Evolutionary conservation across 164 flowering plant genomes (phyloP).

Genomic region (Cinnamomum chago): DNA sequence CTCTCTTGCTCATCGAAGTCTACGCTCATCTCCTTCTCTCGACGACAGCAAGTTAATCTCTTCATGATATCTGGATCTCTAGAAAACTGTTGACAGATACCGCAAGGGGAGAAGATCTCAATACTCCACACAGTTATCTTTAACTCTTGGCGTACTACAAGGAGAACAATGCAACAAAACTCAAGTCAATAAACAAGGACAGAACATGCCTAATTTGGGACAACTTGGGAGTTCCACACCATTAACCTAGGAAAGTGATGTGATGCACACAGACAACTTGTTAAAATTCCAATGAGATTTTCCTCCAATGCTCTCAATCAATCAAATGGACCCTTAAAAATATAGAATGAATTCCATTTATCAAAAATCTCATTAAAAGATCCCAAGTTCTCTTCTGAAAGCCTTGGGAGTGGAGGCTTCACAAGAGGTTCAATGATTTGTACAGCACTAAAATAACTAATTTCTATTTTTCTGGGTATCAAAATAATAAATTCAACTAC

Average conservation of each 20-base stretch:
- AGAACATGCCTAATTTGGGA: not conserved
- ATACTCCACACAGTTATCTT: not conserved
- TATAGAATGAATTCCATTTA: no score
- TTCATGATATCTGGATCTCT: constrained; percentile 27
- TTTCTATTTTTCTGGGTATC: no score
- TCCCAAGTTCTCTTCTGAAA: no score
- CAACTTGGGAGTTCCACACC: not conserved
- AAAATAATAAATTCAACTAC: not conserved
- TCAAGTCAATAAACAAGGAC: not conserved
- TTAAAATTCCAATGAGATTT: no score
- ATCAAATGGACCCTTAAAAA: no score
- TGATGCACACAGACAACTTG: not conserved
- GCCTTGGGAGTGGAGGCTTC: no score
- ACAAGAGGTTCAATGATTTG: no score
- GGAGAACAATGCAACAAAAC: not conserved
- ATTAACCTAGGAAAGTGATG: not conserved
- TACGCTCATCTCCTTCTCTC: constrained; percentile 54
- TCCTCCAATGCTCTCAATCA: no score
- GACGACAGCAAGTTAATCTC: constrained; percentile 62
- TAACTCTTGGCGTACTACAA: not conserved
- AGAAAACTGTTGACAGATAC: not conserved
- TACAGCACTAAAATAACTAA: no score
- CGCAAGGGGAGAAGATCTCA: not conserved
- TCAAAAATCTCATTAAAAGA: no score
- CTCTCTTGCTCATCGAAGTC: constrained; percentile 81